Percentiles rank a stretch among this genome's conserved stretches.
Evolutionary conservation across 2,329 filamentous ascomycete species (phyloP).

Genomic region (Claviceps paspali): DNA sequence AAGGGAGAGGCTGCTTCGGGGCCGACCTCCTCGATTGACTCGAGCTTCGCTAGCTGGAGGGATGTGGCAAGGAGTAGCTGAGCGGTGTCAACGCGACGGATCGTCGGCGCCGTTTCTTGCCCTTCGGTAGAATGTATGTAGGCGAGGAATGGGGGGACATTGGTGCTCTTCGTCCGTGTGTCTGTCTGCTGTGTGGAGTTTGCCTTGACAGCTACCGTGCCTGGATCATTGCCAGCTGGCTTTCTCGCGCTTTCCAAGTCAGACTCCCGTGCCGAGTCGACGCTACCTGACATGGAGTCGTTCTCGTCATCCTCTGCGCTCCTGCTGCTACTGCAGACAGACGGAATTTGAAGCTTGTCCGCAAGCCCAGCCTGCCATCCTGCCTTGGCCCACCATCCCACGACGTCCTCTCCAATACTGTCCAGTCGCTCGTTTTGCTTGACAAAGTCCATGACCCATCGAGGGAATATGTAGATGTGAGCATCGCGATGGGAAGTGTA

Average conservation of each 20-base stretch:
- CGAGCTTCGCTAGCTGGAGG: slow-evolving; percentile 72
- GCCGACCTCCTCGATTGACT: slow-evolving; percentile 50
- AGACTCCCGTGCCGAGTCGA: slow-evolving; percentile 13
- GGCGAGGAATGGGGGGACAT: slow-evolving; percentile 59
- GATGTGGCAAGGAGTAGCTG: slow-evolving; percentile 69
- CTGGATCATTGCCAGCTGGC: not conserved
- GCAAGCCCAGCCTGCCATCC: slow-evolving; percentile 74
- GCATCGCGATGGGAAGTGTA: slow-evolving; percentile 76
- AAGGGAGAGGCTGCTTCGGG: slow-evolving; percentile 50
- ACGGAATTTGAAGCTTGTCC: slow-evolving; percentile 58
- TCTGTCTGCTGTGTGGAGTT: not conserved
- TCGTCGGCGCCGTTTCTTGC: slow-evolving; percentile 39
- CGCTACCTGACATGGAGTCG: slow-evolving; percentile 15
- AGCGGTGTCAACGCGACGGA: slow-evolving; percentile 79
- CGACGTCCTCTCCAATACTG: slow-evolving; percentile 76
- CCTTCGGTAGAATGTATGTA: slow-evolving; percentile 56
- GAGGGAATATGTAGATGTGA: slow-evolving; percentile 87
- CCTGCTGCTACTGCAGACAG: slow-evolving; percentile 34
- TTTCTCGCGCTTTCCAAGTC: slow-evolving; percentile 8
- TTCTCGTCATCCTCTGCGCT: slow-evolving; percentile 22
- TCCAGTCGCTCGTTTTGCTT: slow-evolving; percentile 67
- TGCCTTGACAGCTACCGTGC: not conserved
- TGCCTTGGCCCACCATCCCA: slow-evolving; percentile 93
- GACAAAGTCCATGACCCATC: slow-evolving; percentile 79
- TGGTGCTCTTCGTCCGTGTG: slow-evolving; percentile 6